Base-by-base conservation (phyloP, 2,329 filamentous ascomycete genomes). In the Fusarium buxicola region DNA sequence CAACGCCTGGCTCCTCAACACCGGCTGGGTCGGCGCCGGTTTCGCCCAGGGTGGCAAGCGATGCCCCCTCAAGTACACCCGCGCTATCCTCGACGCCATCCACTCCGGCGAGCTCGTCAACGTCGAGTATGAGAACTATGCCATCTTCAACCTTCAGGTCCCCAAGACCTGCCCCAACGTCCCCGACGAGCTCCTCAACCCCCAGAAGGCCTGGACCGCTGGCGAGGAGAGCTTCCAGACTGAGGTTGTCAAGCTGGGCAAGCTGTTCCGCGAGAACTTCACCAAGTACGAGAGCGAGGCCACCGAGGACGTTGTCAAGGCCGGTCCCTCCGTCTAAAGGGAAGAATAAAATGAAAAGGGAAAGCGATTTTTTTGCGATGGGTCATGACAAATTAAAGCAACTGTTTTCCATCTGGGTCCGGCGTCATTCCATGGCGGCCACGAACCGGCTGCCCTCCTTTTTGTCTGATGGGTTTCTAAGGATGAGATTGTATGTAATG, bases 1-100 rank as follows among this genome's bases (percentile, higher is more conserved):
- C 81, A 96, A 97, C 78, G 95, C 94, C 72, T 99, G 95, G 95
- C 86, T 99, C 70, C 90, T 99, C 79, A 97, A 97, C 90, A 97
- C 94, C 73, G 94, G 94, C 72, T 97, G 94, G 94, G 93, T 96
- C 76, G 94, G 94, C 75, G 94, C 94, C 73, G 92, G 92, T 75
- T 92, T 91, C 74, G 88, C 90, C 73, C 95, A 93, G 73, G 94
- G 94, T 68, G 94, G 94, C 79, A 96, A 96, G 88, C 91, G 94
- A 71, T 98, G 94, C 87, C 94, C 94, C 35, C 87, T 98, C 78
- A 97, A 97, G 84, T 99, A 98, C 85, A 99, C 95, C 34, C 94
- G 95, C 73, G 94, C 95, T 73, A 98, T 99, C 77, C 89, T 99
- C 72, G 94, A 99, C 79, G 91, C 94, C 76, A 97, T 99, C 82